Conservation (phyloP, 2,329 filamentous ascomycete species). For the Coleophoma crateriformis region DNA sequence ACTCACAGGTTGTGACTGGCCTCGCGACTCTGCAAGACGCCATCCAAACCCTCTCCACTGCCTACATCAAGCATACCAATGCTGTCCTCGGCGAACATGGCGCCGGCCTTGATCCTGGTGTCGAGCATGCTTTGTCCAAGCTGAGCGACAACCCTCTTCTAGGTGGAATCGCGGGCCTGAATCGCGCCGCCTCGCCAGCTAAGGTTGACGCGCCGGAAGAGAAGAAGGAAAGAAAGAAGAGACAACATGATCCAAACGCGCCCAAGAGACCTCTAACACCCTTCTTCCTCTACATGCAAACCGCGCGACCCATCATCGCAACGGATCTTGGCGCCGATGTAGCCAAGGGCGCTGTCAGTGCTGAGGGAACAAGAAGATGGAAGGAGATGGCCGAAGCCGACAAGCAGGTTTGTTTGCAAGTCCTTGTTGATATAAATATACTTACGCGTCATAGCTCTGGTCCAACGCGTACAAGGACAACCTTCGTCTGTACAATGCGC, state of each 20-base stretch:
- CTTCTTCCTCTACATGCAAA: conserved; percentile 92
- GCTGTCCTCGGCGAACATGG: conserved; percentile 64
- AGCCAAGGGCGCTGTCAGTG: conserved; percentile 80
- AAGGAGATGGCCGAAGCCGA: conserved; percentile 67
- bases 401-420: conserved; percentile 48
- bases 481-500: conserved; percentile 59
- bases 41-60: conserved; percentile 72
- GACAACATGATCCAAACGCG: conserved; percentile 82
- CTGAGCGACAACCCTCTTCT: conserved; percentile 13
- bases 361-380: conserved; percentile 85
- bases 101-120: conserved; percentile 29
- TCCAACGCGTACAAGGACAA: conserved; percentile 65
- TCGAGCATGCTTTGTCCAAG: conserved; percentile 39
- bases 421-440: background rate
- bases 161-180: conserved; percentile 7
- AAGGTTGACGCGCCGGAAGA: conserved; percentile 48
- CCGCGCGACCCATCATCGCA: conserved; percentile 77
- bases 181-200: conserved; percentile 29
- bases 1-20: conserved; percentile 63
- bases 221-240: conserved; percentile 88
- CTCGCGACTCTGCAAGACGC: conserved; percentile 75
- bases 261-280: conserved; percentile 92
- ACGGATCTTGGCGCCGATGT: conserved; percentile 69
- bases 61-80: conserved; percentile 86
- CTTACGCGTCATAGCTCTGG: conserved; percentile 35